Evolutionary conservation across 2,329 filamentous ascomycete genomes (phyloP).

Genomic region (Alternaria angustiovoidea): DNA sequence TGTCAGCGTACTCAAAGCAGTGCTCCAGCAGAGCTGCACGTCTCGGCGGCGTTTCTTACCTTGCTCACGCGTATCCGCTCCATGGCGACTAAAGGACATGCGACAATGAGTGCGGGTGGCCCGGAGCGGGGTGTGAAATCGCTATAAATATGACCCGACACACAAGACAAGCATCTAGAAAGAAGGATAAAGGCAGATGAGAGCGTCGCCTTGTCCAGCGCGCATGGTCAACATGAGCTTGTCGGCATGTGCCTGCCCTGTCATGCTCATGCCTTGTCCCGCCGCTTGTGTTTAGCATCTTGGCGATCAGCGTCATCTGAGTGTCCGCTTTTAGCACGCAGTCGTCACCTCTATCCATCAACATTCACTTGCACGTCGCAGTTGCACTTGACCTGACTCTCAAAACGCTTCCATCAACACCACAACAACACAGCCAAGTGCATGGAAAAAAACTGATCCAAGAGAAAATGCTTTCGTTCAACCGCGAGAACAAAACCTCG

Average conservation of each 20-base stretch:
- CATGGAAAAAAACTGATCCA: not conserved
- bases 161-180: slow-evolving; percentile 11
- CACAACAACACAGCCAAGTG: not conserved
- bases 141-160: slow-evolving; percentile 10
- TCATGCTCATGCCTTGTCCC: slow-evolving; percentile 31
- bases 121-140: slow-evolving; percentile 5
- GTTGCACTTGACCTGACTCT: not conserved
- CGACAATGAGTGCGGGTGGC: slow-evolving; percentile 3
- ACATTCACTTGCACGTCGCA: not conserved
- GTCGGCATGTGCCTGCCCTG: slow-evolving; percentile 33
- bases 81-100: slow-evolving; percentile 34
- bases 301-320: slow-evolving; percentile 30
- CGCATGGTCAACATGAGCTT: slow-evolving; percentile 27
- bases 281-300: slow-evolving; percentile 29
- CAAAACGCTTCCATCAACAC: not conserved
- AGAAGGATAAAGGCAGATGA: slow-evolving; percentile 3
- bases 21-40: not conserved
- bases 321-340: not conserved
- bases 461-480: slow-evolving; percentile 6
- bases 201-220: slow-evolving; percentile 12
- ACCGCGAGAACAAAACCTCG: not conserved
- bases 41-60: slow-evolving; percentile 36
- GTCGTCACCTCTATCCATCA: not conserved
- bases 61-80: slow-evolving; percentile 59
- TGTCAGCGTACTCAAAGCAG: not conserved